Base-by-base conservation (phyloP, 352 stramenopile species). In the Phytopythium cucurbitacearum region DNA sequence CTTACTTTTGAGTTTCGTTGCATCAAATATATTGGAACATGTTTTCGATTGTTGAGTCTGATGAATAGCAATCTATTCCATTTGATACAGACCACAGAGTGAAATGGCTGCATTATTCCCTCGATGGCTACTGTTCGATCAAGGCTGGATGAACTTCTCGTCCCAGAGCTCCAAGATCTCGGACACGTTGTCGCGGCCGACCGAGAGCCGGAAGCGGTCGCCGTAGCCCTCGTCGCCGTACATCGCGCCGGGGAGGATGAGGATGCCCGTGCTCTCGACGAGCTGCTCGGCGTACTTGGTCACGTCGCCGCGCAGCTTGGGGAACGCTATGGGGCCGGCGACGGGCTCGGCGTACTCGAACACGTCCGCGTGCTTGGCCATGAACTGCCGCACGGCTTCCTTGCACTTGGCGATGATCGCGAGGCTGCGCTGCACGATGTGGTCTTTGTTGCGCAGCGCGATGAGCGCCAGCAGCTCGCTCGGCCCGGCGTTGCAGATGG, bases 391-490 rank as follows among this genome's bases (percentile, higher is more conserved):
- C 8, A 83, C 52, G 9, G 49, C 52, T 0, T 37, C 39, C 40
- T 58, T 54, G 36, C 53, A 56, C 4, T 10, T 13, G 3, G 36
- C 39, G 5, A 73, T 64, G 53, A 77, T 64, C 35, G 44, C 37
- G 35, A 53, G 55, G 36, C 61, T 68, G 6, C 40, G 50, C 15
- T 49, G 11, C 7, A 75, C 63, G 50, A 82, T 65, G 9, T 36
- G 49, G 42, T 73, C 21, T 44, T 68, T 83, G 10, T 76, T 69
- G 11, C 72, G 69, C 1, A 90, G 48, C 7, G 56, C 79, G 32
- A 89, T 87, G 21, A 73, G 54, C 13, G 76, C 60, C n/a, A 91
- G 56, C 21, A 87, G 74, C 67, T 91, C 70, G 50, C 61, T 75
- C 12, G 80, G 80, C 0, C 51, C 68, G 0, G 80, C 65, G 34